Evolutionary conservation across 371 early-diverging fungal genomes (phyloP).

Genomic region (Rhizopus delemar): DNA sequence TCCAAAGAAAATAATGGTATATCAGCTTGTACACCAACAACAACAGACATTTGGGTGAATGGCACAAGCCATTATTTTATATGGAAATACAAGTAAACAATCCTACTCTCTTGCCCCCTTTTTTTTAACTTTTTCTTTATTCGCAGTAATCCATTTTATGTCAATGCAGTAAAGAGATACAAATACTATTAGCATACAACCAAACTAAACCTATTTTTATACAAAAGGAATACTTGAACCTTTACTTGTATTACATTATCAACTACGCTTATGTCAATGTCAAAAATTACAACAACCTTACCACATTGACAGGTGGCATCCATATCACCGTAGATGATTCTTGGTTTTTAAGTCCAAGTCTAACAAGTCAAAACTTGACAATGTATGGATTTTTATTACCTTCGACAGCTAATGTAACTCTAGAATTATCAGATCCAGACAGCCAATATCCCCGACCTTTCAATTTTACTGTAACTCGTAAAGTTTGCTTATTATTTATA

Average conservation of each 20-base stretch:
- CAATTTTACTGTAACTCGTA: slow-evolving; percentile 48
- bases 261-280: slow-evolving; percentile 37
- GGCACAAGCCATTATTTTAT: slow-evolving; percentile 36
- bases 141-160: slow-evolving; percentile 37
- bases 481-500: slow-evolving; percentile 13
- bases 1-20: slow-evolving; percentile 32
- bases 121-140: slow-evolving; percentile 7
- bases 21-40: slow-evolving; percentile 29
- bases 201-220: neutral
- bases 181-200: neutral
- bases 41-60: slow-evolving; percentile 35
- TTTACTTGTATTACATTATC: slow-evolving; percentile 43
- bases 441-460: slow-evolving; percentile 45
- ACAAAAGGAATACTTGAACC: slow-evolving; percentile 14
- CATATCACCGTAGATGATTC: slow-evolving; percentile 36
- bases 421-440: slow-evolving; percentile 27
- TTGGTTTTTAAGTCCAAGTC: slow-evolving; percentile 37
- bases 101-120: neutral
- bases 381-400: slow-evolving; percentile 41
- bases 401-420: slow-evolving; percentile 24
- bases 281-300: slow-evolving; percentile 33
- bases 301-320: slow-evolving; percentile 21
- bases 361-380: slow-evolving; percentile 29
- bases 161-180: slow-evolving; percentile 27
- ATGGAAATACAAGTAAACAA: slow-evolving; percentile 43